Base-by-base conservation (phyloP, 129 eudicot species). In the Tagetes erecta region DNA sequence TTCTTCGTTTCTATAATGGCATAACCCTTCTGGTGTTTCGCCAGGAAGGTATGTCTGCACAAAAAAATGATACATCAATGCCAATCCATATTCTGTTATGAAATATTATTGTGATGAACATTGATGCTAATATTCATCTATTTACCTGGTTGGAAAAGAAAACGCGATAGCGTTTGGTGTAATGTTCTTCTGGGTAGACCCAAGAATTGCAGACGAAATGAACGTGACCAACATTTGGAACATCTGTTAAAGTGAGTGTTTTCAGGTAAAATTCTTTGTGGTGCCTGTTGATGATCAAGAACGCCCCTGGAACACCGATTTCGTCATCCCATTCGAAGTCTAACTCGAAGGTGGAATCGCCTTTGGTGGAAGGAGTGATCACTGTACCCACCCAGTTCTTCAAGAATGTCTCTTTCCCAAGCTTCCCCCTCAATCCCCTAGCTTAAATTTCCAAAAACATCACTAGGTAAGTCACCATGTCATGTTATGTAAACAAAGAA, bases 31-130 rank as follows among this genome's bases (percentile, higher is more conserved):
- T 7, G 98, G 98, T 2, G 96, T 93, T 62, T 84, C 67, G 11
- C 82, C 75, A 9, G 98, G 96, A 64, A 93, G 92, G 67, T 86
- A 89, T 0, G 95, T 75, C 97, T 92, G 83, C 47, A 86, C 50
- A 53, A 71, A 58, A 64, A 2, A 5, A n/a, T 12, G 45, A 63
- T 60, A 51, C 14, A 49, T 10, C 3, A 3, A 55, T 55, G 35
- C 31, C 6, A 14, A 5, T 53, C 20, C 6, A n/a, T 31, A 13
- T 50, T 50, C 27, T 52, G 33, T 8, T 52, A 52, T n/a, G 33
- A 52, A 52, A n/a, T 52, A 2, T 52, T 0, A 11, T 12, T 9
- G 12, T 2, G 4, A 11, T 2, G 9, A 20, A 52, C 4, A 13
- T 34, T 72, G 40, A 13, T 27, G 31, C 38, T 46, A 33, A 44